A percentile compares a stretch with the other conserved stretches of the same genome.
Evolutionary conservation across 177 flowering plant species (phyloP).

Genomic region (Vitis hybrid): DNA sequence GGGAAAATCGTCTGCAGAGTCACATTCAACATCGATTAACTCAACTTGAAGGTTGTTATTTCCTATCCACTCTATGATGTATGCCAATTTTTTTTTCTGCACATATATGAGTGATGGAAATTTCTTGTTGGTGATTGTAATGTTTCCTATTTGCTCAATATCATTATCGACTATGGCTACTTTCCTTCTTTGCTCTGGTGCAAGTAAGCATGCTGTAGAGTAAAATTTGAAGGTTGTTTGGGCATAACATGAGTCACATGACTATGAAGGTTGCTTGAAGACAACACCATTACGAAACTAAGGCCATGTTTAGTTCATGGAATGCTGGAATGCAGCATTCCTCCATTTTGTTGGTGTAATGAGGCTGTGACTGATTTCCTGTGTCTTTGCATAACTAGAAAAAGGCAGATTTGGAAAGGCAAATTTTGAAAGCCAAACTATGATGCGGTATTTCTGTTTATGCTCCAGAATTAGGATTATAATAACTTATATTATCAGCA

Average conservation of each 20-base stretch:
- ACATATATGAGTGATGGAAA: background rate
- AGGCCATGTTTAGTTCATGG: too few relatives aligned
- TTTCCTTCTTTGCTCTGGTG: background rate
- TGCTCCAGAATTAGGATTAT: too few relatives aligned
- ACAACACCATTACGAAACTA: too few relatives aligned
- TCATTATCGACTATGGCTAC: background rate
- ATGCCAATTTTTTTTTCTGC: background rate
- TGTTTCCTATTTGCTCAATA: background rate
- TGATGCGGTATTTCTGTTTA: too few relatives aligned
- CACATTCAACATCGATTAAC: constrained; percentile 62
- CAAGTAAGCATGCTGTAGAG: background rate
- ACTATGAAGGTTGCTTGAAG: background rate
- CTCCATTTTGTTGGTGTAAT: too few relatives aligned
- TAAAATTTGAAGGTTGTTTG: background rate
- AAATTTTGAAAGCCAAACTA: too few relatives aligned
- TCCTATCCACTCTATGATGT: constrained; percentile 1
- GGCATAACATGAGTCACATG: background rate
- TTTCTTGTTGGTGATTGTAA: background rate
- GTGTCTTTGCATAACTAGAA: too few relatives aligned
- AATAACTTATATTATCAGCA: too few relatives aligned
- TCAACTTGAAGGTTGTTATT: constrained; percentile 78
- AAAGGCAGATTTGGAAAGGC: too few relatives aligned
- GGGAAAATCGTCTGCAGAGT: constrained; percentile 55
- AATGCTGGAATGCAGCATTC: too few relatives aligned
- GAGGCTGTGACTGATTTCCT: too few relatives aligned